Percentiles rank a stretch among this genome's conserved stretches.
Evolutionary conservation across 2,329 filamentous ascomycete species (phyloP).

Genomic region (Xylariaceae sp.): DNA sequence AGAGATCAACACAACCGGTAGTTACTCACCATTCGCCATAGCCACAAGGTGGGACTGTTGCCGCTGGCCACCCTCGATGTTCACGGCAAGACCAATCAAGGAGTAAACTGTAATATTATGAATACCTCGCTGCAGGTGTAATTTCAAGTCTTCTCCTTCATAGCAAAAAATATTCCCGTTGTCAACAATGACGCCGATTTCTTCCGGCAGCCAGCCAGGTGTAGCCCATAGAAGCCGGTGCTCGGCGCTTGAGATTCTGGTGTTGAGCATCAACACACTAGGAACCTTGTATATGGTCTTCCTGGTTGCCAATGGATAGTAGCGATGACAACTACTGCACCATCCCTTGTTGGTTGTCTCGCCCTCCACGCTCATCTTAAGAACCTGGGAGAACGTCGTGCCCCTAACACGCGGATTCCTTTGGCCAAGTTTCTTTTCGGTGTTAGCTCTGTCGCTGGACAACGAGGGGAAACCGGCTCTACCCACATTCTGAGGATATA

Average conservation of each 20-base stretch:
- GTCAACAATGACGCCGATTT: conserved; percentile 88
- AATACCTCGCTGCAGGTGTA: conserved; percentile 72
- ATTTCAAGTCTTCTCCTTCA: conserved; percentile 81
- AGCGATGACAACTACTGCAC: conserved; percentile 87
- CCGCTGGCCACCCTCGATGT: conserved; percentile 80
- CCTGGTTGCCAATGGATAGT: conserved; percentile 79
- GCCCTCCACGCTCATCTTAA: conserved; percentile 89
- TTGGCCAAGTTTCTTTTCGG: conserved; percentile 42
- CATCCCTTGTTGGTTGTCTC: conserved; percentile 87
- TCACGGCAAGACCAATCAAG: conserved; percentile 80
- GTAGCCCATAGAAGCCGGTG: conserved; percentile 81
- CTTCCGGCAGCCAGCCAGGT: conserved; percentile 86
- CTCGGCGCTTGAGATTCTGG: conserved; percentile 66
- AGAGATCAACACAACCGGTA: not conserved
- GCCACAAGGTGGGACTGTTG: conserved; percentile 89
- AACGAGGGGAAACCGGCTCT: conserved; percentile 16
- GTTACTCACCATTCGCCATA: conserved; percentile 76
- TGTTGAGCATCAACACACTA: conserved; percentile 83
- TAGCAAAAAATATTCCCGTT: conserved; percentile 93
- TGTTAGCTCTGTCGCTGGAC: conserved; percentile 25
- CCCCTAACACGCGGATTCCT: conserved; percentile 50
- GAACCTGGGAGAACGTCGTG: conserved; percentile 77
- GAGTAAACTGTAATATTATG: conserved; percentile 87
- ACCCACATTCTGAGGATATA: conserved; percentile 62
- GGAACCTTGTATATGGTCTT: conserved; percentile 82